phyloP scores from a whole-genome alignment of 2,329 filamentous ascomycete genomes.

The Phialophora chinensis region DNA sequence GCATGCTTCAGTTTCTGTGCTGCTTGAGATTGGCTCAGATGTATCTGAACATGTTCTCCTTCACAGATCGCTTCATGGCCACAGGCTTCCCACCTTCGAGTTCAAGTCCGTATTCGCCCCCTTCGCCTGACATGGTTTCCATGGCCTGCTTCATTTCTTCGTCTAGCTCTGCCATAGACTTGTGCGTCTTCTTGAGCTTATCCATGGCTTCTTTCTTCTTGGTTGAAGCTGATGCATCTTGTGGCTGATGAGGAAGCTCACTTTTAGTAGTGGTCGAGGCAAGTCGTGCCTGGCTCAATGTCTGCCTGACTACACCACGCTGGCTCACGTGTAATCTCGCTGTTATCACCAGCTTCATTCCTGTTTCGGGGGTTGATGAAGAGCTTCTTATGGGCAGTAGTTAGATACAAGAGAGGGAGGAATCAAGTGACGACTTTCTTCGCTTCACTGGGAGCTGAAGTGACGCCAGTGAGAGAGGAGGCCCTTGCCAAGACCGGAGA shows the following conservation, averaged over 20 bases:
- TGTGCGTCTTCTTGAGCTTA: slow-evolving; percentile 47
- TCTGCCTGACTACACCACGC: not conserved
- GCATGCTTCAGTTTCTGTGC: not conserved
- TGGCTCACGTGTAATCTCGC: not conserved
- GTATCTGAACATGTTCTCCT: slow-evolving; percentile 72
- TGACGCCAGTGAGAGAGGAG: not conserved
- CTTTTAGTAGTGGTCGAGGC: slow-evolving; percentile 16
- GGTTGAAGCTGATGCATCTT: slow-evolving; percentile 1
- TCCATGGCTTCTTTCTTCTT: slow-evolving; percentile 40
- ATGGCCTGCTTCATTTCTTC: slow-evolving; percentile 70
- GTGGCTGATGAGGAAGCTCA: slow-evolving; percentile 1
- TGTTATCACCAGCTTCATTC: not conserved
- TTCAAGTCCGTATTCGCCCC: slow-evolving; percentile 73
- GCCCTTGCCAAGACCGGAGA: not conserved
- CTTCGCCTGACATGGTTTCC: slow-evolving; percentile 70
- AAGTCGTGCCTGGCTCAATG: not conserved
- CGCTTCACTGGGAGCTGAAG: not conserved
- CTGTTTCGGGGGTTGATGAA: not conserved
- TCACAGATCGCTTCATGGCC: slow-evolving; percentile 74
- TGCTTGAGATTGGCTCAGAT: slow-evolving; percentile 31
- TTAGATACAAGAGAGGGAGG: not conserved
- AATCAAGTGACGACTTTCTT: not conserved
- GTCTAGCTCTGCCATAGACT: slow-evolving; percentile 53
- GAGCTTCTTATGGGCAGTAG: not conserved
- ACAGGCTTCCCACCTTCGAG: slow-evolving; percentile 76